These are phyloP conservation scores for Gardenia jasminoides DNA, from an alignment of 257 asterid genomes.

Conservation along the genomic window DNA sequence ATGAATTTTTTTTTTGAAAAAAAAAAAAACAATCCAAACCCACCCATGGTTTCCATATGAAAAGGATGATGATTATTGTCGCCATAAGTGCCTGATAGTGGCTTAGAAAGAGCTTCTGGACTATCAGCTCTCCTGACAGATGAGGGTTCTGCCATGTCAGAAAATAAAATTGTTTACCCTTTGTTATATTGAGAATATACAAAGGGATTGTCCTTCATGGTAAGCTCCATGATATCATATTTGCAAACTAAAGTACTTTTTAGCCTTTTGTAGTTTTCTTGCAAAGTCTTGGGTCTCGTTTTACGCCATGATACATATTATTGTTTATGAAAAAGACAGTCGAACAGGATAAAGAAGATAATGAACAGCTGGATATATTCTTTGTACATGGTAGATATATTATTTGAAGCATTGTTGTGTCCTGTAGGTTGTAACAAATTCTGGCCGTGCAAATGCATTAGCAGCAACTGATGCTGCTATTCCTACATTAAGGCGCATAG, in stretches of 20 bases:
- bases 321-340: not conserved
- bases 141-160: not conserved
- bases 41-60: not conserved
- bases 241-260: not conserved
- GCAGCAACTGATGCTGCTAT: conserved; percentile 98
- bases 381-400: not conserved
- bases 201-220: not conserved
- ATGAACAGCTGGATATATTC: not conserved
- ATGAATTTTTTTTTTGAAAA: too few relatives aligned
- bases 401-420: not conserved
- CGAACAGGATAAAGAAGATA: not conserved
- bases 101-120: not conserved
- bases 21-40: too few relatives aligned
- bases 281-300: not conserved
- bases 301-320: not conserved
- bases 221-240: not conserved
- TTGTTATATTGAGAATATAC: not conserved
- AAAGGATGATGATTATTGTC: not conserved
- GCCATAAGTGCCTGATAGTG: not conserved
- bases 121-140: not conserved
- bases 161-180: not conserved
- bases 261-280: not conserved
- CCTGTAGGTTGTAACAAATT: conserved; percentile 85
- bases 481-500: conserved; percentile 95
- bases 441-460: conserved; percentile 96